phyloP scores from a whole-genome alignment of 805 yeast species.

The Metschnikowia cerradonensis region DNA sequence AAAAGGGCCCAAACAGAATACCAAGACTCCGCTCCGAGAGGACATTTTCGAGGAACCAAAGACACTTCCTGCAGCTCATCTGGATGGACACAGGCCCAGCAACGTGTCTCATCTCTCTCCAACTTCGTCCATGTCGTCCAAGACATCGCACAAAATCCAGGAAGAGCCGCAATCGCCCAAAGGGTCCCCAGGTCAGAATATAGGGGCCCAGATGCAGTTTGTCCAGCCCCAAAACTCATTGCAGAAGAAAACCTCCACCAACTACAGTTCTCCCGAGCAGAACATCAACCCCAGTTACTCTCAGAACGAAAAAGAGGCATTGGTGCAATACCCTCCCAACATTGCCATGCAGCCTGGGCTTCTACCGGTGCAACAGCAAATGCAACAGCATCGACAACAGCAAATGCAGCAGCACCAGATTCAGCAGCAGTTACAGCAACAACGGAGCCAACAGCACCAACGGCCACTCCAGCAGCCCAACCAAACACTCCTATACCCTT shows the following conservation, averaged over 20 bases:
- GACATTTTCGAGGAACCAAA: constrained; percentile 32
- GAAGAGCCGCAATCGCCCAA: constrained; percentile 41
- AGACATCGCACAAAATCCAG: constrained; percentile 23
- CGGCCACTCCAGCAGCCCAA: neutral
- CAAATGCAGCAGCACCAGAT: constrained; percentile 4
- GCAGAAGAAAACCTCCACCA: neutral
- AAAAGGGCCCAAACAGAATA: constrained; percentile 10
- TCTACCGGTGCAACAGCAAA: neutral
- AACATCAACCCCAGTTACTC: neutral
- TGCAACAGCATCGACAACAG: neutral
- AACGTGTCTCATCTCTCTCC: constrained; percentile 26
- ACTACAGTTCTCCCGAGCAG: neutral
- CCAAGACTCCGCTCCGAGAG: constrained; percentile 28
- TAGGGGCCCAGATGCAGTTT: neutral
- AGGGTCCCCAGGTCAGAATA: constrained; percentile 26
- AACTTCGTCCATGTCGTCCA: constrained; percentile 34
- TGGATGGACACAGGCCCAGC: constrained; percentile 4
- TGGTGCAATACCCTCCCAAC: neutral
- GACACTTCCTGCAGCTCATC: constrained; percentile 1
- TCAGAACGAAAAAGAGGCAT: neutral
- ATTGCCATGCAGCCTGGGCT: neutral
- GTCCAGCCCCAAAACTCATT: neutral
- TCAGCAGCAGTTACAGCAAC: neutral
- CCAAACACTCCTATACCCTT: neutral
- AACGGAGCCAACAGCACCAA: neutral